Base-by-base conservation (phyloP, 1,284 basidiomycete genomes). In the Amylostereum areolatum region DNA sequence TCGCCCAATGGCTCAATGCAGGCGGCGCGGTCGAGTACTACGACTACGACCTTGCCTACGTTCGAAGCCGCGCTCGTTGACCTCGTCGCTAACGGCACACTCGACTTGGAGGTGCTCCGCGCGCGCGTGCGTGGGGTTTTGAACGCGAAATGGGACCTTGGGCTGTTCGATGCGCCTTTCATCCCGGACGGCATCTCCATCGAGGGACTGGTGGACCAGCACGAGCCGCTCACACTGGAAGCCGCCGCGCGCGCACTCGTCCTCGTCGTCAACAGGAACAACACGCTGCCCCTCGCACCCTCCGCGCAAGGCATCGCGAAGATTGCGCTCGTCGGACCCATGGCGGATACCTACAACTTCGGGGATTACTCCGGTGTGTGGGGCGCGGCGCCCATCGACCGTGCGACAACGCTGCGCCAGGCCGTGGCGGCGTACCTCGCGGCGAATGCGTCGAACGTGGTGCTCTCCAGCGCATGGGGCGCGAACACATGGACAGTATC, bases 251-350 rank as follows among this genome's bases (percentile, higher is more conserved):
- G 48, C 45, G 55, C 79, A 55, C 75, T 77, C 25, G 70, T 80
- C 11, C 73, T 75, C 10, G 66, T 81, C 2, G 64, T 81, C 30
- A 80, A 81, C 63, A 81, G 80, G 55, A 75, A 80, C 49, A 77
- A 76, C 30, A 68, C 68, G 4, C 65, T 81, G 3, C 78, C 78
- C 3, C 63, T 81, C 49, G 62, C 69, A 18, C 55, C 56, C 1
- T 64, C 41, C 59, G 62, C 0, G 11, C 57, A 64, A 40, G 62
- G 57, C 2, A 59, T 73, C 48, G 73, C 71, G 51, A 75, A 68
- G 18, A 56, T 81, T 30, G 79, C 77, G 4, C 58, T 81, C 35
- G 68, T 80, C 46, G 78, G 78, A 1, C 78, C 78, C 2, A 78
- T 70, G 71, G 77, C 72, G 3, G 77, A 78, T 56, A 77, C 77